Percentiles rank a stretch among this genome's conserved stretches.
phyloP scores from a whole-genome alignment of 768 basidiomycete species.

The Naganishia randhawae region DNA sequence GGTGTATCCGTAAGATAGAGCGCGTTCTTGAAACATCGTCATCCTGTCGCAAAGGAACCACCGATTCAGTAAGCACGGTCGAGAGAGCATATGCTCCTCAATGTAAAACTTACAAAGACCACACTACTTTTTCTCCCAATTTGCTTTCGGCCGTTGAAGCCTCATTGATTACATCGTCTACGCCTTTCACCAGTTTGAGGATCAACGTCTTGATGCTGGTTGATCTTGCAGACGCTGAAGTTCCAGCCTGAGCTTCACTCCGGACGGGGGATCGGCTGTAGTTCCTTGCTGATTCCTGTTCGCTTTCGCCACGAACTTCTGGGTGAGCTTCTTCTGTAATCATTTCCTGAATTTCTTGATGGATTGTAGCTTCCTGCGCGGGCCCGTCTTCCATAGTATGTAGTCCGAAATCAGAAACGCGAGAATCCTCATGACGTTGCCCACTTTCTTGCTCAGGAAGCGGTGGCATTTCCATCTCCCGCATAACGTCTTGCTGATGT shows the following conservation, averaged over 20 bases:
- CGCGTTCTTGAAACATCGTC: conserved; percentile 22
- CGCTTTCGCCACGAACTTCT: background rate
- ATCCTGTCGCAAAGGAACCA: background rate
- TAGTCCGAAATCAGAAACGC: background rate
- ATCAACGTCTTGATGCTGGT: conserved; percentile 9
- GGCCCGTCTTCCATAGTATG: background rate
- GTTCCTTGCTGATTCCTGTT: background rate
- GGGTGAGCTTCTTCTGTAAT: background rate
- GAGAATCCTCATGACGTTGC: background rate
- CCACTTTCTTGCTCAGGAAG: background rate
- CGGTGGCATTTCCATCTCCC: conserved; percentile 9
- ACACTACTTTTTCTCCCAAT: conserved; percentile 13
- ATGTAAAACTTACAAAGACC: background rate
- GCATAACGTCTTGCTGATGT: conserved; percentile 7
- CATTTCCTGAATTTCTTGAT: conserved; percentile 1
- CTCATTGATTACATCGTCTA: conserved; percentile 10
- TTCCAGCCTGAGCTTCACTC: background rate
- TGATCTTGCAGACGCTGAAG: background rate
- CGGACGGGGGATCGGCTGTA: conserved; percentile 1
- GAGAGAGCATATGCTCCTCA: background rate
- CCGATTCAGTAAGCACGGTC: background rate
- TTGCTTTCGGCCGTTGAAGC: conserved; percentile 5
- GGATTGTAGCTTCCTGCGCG: background rate
- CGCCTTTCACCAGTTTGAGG: conserved; percentile 13
- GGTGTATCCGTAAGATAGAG: conserved; percentile 21